A percentile compares a stretch with the other conserved stretches of the same genome.
phyloP scores from a whole-genome alignment of 2,329 filamentous ascomycete species.

The Penicillium sp. region DNA sequence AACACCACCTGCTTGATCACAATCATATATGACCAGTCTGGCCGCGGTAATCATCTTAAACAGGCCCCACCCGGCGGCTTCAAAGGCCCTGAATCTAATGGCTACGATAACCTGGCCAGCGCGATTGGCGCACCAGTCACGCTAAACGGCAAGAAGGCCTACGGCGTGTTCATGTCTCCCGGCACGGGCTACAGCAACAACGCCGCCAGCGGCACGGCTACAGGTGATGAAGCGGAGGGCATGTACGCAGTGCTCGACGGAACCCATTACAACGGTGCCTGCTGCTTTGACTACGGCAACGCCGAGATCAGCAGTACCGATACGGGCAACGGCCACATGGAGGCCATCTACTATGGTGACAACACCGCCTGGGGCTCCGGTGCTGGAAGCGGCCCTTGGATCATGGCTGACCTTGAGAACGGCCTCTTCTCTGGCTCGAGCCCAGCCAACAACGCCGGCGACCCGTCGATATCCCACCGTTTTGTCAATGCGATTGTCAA shows the following conservation, averaged over 20 bases:
- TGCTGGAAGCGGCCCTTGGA: conserved; percentile 53
- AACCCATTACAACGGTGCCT: conserved; percentile 28
- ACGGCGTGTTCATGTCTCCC: conserved; percentile 55
- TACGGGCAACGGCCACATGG: conserved; percentile 58
- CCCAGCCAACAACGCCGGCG: conserved; percentile 41
- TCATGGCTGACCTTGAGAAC: conserved; percentile 63
- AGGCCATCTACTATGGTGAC: conserved; percentile 57
- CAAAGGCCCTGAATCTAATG: conserved; percentile 47
- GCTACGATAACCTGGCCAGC: conserved; percentile 53
- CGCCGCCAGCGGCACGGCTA: conserved; percentile 45
- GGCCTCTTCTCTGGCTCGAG: conserved; percentile 52
- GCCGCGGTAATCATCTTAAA: conserved; percentile 53
- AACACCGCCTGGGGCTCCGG: conserved; percentile 50
- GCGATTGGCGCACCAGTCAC: conserved; percentile 55
- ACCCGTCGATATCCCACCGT: conserved; percentile 47
- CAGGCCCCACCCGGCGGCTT: conserved; percentile 54
- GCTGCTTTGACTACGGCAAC: conserved; percentile 51
- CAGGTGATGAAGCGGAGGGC: conserved; percentile 44
- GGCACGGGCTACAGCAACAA: conserved; percentile 58
- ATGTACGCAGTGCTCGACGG: conserved; percentile 31
- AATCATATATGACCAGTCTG: conserved; percentile 59
- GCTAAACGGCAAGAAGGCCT: conserved; percentile 53
- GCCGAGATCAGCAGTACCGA: conserved; percentile 47
- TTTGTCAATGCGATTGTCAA: conserved; percentile 54
- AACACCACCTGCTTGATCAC: conserved; percentile 56